Conservation (phyloP, 2,329 filamentous ascomycete species). For the Diaporthe caulivora region DNA sequence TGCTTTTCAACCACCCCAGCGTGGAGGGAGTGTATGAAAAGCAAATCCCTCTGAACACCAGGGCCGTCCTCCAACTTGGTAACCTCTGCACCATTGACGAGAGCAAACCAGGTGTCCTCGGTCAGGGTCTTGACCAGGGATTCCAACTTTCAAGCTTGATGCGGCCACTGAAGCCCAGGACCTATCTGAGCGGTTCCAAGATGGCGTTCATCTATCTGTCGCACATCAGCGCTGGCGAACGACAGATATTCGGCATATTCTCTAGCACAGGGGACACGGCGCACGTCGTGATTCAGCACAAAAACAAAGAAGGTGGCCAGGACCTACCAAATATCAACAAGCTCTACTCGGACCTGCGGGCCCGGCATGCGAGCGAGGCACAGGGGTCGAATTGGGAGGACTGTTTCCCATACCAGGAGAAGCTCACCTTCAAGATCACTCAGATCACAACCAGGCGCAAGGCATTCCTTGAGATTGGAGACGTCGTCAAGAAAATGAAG, state of each 20-base stretch:
- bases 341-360: slow-evolving; percentile 84
- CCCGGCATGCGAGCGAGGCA: slow-evolving; percentile 71
- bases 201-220: slow-evolving; percentile 93
- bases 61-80: slow-evolving; percentile 89
- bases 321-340: slow-evolving; percentile 91
- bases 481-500: slow-evolving; percentile 89
- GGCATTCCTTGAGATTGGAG: slow-evolving; percentile 87
- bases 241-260: slow-evolving; percentile 94
- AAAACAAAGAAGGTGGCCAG: slow-evolving; percentile 79
- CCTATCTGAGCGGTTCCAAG: slow-evolving; percentile 81
- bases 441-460: slow-evolving; percentile 93
- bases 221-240: slow-evolving; percentile 89
- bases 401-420: slow-evolving; percentile 88
- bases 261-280: slow-evolving; percentile 85
- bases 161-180: slow-evolving; percentile 70
- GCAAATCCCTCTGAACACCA: slow-evolving; percentile 86
- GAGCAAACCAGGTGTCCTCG: slow-evolving; percentile 87
- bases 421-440: slow-evolving; percentile 84
- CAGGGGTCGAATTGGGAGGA: slow-evolving; percentile 80
- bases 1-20: slow-evolving; percentile 90
- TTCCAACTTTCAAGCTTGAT: slow-evolving; percentile 87
- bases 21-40: slow-evolving; percentile 98
- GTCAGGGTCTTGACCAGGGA: slow-evolving; percentile 91
- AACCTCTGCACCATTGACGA: slow-evolving; percentile 95
- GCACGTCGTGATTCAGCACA: slow-evolving; percentile 89